Evolutionary conservation across 371 early-diverging fungal species (phyloP).

Genomic region (Circinella umbellata): DNA sequence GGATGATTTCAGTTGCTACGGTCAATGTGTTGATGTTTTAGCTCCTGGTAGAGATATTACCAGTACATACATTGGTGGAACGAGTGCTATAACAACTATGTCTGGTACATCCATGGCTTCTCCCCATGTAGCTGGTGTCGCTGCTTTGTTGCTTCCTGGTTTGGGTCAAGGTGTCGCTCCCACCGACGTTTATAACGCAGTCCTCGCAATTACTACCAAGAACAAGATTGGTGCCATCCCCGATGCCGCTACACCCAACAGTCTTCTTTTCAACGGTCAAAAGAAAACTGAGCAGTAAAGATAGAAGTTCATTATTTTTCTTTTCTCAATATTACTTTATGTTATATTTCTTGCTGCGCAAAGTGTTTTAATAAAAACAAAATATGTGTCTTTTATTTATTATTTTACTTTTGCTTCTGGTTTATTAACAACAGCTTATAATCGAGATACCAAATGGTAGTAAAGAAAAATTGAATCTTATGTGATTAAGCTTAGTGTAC

Average conservation of each 20-base stretch:
- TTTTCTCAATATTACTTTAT: too few species aligned
- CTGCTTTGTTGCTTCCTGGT: slow-evolving; percentile 52
- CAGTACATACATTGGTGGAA: slow-evolving; percentile 42
- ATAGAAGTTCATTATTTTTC: neutral
- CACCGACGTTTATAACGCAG: slow-evolving; percentile 28
- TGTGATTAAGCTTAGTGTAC: too few species aligned
- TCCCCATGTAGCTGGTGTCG: slow-evolving; percentile 84
- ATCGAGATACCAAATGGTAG: too few species aligned
- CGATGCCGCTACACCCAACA: slow-evolving; percentile 19
- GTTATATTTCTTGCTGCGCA: too few species aligned
- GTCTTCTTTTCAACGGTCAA: slow-evolving; percentile 24
- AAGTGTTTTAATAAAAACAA: too few species aligned
- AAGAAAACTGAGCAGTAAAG: slow-evolving; percentile 9
- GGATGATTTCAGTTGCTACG: slow-evolving; percentile 58
- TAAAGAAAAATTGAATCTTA: too few species aligned
- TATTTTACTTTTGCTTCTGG: too few species aligned
- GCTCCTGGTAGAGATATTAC: slow-evolving; percentile 59
- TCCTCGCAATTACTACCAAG: slow-evolving; percentile 24
- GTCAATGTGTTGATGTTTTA: slow-evolving; percentile 65
- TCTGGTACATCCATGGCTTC: slow-evolving; percentile 83
- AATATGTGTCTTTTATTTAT: too few species aligned
- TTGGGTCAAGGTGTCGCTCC: slow-evolving; percentile 27
- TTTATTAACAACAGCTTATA: too few species aligned
- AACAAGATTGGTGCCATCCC: slow-evolving; percentile 12
- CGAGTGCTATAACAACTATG: slow-evolving; percentile 48